A percentile compares a stretch with the other conserved stretches of the same genome.
Evolutionary conservation across 495 filamentous ascomycete genomes (phyloP).

Genomic region (Xylaria castorea): DNA sequence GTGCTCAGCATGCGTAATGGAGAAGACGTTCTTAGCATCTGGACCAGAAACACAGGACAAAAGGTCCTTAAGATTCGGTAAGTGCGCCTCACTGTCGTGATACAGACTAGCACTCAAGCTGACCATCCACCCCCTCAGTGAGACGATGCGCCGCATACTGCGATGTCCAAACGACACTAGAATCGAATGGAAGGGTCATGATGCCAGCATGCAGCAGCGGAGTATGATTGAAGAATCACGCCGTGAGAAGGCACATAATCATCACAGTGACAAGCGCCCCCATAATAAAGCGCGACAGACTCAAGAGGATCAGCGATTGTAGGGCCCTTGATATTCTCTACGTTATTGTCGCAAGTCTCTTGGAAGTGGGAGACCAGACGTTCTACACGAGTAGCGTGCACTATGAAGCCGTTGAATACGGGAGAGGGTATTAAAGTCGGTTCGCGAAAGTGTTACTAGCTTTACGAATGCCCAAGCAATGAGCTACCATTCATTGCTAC

Average conservation of each 20-base stretch:
- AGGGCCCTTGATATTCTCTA: neutral
- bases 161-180: slow-evolving; percentile 86
- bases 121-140: slow-evolving; percentile 56
- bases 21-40: slow-evolving; percentile 96
- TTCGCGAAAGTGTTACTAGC: neutral
- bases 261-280: slow-evolving; percentile 52
- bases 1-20: slow-evolving; percentile 94
- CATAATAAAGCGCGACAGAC: slow-evolving; percentile 41
- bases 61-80: slow-evolving; percentile 97
- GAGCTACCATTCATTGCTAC: slow-evolving; percentile 9
- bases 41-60: slow-evolving; percentile 90
- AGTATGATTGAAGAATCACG: slow-evolving; percentile 82
- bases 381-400: neutral
- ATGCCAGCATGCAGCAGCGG: slow-evolving; percentile 78
- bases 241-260: slow-evolving; percentile 69
- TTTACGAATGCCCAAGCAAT: slow-evolving; percentile 10
- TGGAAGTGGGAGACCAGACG: neutral
- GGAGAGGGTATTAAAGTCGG: neutral
- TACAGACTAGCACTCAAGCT: neutral
- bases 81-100: slow-evolving; percentile 33
- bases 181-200: slow-evolving; percentile 93
- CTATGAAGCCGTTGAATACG: neutral
- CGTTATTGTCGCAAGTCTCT: neutral
- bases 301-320: slow-evolving; percentile 41
- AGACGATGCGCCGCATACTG: slow-evolving; percentile 90